These are phyloP conservation scores for Torrubiella hemipterigena DNA, from an alignment of 2,329 filamentous ascomycete genomes.

Conservation along the genomic window DNA sequence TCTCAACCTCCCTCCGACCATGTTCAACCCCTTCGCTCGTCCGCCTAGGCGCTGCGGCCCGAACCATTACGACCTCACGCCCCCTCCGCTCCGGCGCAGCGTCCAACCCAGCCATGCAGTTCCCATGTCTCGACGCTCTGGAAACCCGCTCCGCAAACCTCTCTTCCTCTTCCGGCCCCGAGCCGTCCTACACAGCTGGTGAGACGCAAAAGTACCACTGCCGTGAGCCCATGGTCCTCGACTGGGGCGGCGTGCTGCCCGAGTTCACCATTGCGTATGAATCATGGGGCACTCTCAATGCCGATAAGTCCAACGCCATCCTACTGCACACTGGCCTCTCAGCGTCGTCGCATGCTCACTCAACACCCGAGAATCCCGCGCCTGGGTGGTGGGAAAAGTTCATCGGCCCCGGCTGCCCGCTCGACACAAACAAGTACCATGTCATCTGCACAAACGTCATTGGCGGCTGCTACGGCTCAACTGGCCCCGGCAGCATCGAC, in stretches of 20 bases:
- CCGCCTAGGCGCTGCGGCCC: constrained; percentile 13
- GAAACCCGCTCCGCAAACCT: constrained; percentile 69
- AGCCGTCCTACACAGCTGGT: constrained; percentile 88
- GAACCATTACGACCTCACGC: constrained; percentile 1
- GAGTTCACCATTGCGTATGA: constrained; percentile 89
- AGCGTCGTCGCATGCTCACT: constrained; percentile 94
- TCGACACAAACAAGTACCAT: constrained; percentile 88
- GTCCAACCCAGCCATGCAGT: constrained; percentile 77
- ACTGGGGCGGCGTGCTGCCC: constrained; percentile 89
- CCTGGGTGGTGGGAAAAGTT: constrained; percentile 99
- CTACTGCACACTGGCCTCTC: constrained; percentile 88
- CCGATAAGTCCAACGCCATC: constrained; percentile 75
- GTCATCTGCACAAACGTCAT: constrained; percentile 95
- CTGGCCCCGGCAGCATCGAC: constrained; percentile 78
- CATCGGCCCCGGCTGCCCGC: constrained; percentile 72
- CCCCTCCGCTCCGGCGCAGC: constrained; percentile 23
- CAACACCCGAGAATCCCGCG: constrained; percentile 73
- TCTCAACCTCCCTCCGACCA: constrained; percentile 4
- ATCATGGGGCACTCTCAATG: constrained; percentile 75
- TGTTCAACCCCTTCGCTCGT: neutral
- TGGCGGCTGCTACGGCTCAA: constrained; percentile 91
- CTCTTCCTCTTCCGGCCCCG: constrained; percentile 65
- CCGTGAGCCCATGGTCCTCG: constrained; percentile 62
- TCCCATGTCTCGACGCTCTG: constrained; percentile 79
- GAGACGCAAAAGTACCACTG: constrained; percentile 71